phyloP scores from a whole-genome alignment of 1,139 yeast species.

The Candida tropicalis region DNA sequence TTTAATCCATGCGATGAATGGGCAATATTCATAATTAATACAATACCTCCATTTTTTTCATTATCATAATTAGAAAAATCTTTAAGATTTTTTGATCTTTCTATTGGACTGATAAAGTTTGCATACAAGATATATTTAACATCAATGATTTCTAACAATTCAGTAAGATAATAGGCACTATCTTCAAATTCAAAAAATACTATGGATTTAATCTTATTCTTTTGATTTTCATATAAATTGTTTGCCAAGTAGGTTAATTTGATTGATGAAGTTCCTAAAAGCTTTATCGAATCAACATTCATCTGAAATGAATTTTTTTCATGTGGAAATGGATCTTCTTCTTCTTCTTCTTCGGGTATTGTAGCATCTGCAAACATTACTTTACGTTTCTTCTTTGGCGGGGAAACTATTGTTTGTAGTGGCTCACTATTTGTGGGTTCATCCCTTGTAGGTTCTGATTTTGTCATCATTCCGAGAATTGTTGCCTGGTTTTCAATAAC shows the following conservation, averaged over 20 bases:
- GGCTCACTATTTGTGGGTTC: neutral
- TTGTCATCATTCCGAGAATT: slow-evolving; percentile 14
- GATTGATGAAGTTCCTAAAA: slow-evolving; percentile 59
- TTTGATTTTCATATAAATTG: slow-evolving; percentile 54
- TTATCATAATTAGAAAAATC: slow-evolving; percentile 48
- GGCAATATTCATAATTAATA: slow-evolving; percentile 66
- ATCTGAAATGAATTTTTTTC: neutral
- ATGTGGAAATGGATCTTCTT: neutral
- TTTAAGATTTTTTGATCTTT: slow-evolving; percentile 55
- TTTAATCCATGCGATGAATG: slow-evolving; percentile 74
- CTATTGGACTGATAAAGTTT: slow-evolving; percentile 52
- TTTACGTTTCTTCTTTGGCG: slow-evolving; percentile 3
- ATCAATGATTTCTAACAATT: slow-evolving; percentile 62
- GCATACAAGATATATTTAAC: slow-evolving; percentile 65
- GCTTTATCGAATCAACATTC: neutral
- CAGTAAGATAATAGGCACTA: slow-evolving; percentile 67
- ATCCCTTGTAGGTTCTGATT: slow-evolving; percentile 13
- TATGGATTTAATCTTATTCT: slow-evolving; percentile 50
- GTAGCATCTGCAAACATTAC: slow-evolving; percentile 2
- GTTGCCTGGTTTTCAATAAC: slow-evolving; percentile 22
- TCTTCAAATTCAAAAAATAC: slow-evolving; percentile 75
- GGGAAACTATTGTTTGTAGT: neutral
- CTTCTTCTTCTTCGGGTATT: neutral
- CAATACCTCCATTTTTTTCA: slow-evolving; percentile 45
- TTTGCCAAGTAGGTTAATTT: slow-evolving; percentile 62